These are phyloP conservation scores for Amylocarpus encephaloides DNA, from an alignment of 2,329 filamentous ascomycete species.

Conservation along the genomic window DNA sequence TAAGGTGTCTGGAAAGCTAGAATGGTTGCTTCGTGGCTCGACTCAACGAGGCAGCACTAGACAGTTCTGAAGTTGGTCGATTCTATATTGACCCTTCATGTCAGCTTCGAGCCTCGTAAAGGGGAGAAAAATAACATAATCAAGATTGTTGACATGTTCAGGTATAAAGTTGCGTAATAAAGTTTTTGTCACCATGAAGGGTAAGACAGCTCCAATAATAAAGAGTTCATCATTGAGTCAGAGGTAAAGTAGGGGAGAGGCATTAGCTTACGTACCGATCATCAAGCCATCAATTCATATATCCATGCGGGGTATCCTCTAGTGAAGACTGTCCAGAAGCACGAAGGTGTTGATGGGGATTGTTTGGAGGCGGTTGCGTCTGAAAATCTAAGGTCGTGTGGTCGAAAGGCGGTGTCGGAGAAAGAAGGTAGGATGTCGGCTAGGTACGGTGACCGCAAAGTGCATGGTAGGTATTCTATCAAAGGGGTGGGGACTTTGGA, in stretches of 20 bases:
- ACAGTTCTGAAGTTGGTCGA: neutral
- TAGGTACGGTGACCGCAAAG: neutral
- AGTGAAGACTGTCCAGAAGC: neutral
- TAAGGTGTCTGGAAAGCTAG: too few species aligned
- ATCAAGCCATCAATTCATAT: slow-evolving; percentile 11
- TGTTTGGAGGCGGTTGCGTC: neutral
- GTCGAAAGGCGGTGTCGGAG: neutral
- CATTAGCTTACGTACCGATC: slow-evolving; percentile 13
- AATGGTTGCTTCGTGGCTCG: neutral
- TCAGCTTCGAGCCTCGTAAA: neutral
- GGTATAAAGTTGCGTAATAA: slow-evolving; percentile 28
- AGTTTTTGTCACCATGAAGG: slow-evolving; percentile 27
- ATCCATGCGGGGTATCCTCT: neutral
- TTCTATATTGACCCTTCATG: neutral
- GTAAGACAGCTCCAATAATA: slow-evolving; percentile 36
- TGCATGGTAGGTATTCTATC: neutral
- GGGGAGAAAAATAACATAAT: neutral
- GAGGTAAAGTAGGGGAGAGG: neutral
- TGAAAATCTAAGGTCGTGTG: neutral
- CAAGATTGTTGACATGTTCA: slow-evolving; percentile 16
- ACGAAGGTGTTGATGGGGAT: neutral
- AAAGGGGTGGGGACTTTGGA: too few species aligned
- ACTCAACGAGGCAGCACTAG: neutral
- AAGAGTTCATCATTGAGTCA: slow-evolving; percentile 23
- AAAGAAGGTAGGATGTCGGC: neutral